Percentiles rank a stretch among this genome's conserved stretches.
phyloP scores from a whole-genome alignment of 2,329 filamentous ascomycete species.

The Colletotrichum orbiculare region DNA sequence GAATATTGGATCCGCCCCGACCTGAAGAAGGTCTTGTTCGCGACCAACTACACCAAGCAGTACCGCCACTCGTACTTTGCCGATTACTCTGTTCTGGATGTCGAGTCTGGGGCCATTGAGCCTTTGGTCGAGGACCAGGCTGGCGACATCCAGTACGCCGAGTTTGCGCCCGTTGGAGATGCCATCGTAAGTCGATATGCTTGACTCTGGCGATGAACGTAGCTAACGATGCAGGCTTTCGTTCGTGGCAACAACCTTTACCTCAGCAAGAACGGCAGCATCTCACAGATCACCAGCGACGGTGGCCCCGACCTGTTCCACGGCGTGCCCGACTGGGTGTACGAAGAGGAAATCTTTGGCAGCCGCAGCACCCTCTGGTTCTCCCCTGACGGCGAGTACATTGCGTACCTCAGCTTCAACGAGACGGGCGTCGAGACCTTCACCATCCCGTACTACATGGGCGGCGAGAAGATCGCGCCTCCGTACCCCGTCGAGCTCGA shows the following conservation, averaged over 20 bases:
- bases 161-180: constrained; percentile 67
- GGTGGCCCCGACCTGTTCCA: constrained; percentile 73
- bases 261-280: constrained; percentile 64
- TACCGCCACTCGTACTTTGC: constrained; percentile 77
- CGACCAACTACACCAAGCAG: constrained; percentile 74
- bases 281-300: constrained; percentile 68
- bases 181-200: constrained; percentile 51
- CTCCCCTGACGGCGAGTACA: constrained; percentile 87
- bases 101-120: constrained; percentile 63
- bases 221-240: constrained; percentile 57
- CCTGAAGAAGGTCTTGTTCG: constrained; percentile 68
- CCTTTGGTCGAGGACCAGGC: constrained; percentile 68
- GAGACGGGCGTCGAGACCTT: constrained; percentile 76
- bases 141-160: constrained; percentile 75
- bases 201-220: no score
- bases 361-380: constrained; percentile 93
- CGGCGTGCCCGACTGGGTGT: constrained; percentile 82
- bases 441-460: constrained; percentile 75
- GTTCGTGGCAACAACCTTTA: constrained; percentile 75
- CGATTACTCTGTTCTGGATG: constrained; percentile 73
- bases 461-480: constrained; percentile 65
- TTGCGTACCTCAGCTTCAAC: constrained; percentile 94
- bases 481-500: constrained; percentile 72
- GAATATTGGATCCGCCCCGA: constrained; percentile 73
- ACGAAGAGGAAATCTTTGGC: constrained; percentile 75